Base-by-base conservation (phyloP, 208 protist species). In the Wallacemonas sp. region DNA sequence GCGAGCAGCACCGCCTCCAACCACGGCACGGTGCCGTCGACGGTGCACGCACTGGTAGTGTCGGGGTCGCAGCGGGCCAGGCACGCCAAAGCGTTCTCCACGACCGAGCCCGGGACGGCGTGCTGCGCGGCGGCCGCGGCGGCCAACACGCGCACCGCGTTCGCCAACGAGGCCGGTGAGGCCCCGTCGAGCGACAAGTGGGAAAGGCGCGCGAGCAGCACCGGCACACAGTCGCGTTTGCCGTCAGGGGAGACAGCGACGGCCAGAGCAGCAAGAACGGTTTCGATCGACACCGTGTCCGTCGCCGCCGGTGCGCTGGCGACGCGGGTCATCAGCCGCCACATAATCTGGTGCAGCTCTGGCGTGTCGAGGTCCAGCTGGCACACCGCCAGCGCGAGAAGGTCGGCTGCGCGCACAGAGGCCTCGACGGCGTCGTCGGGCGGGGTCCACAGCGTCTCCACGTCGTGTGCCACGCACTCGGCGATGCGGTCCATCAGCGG, bases 401-500 rank as follows among this genome's bases (percentile, higher is more conserved):
- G 20, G 10, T 28, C 46, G n/a, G 38, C 22, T 18, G 26, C 44
- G 1, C 36, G 14, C 10, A 7, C 14, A 16, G 36, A 14, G 7
- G 36, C 36, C 14, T 41, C n/a, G n/a, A n/a, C n/a, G n/a, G n/a
- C n/a, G n/a, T n/a, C n/a, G n/a, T n/a, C n/a, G n/a, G n/a, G n/a
- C n/a, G n/a, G n/a, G n/a, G n/a, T n/a, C n/a, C n/a, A n/a, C n/a
- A 33, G 41, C 14, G 26, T 18, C n/a, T 52, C 44, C 23, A 49
- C 23, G 20, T 22, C 10, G 26, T 11, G 33, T 7, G 55, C 38
- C n/a, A 85, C 29, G 3, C 62, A 16, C 8, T 32, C 50, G 4
- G 74, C 80, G 25, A 92, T 55, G 10, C 45, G 20, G 48, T 92
- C 86, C 52, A 86, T 44, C 18, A 92, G 76, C 11, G 61, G 65